Conservation (phyloP, 129 eudicot genomes). For the Helianthus tuberosus region DNA sequence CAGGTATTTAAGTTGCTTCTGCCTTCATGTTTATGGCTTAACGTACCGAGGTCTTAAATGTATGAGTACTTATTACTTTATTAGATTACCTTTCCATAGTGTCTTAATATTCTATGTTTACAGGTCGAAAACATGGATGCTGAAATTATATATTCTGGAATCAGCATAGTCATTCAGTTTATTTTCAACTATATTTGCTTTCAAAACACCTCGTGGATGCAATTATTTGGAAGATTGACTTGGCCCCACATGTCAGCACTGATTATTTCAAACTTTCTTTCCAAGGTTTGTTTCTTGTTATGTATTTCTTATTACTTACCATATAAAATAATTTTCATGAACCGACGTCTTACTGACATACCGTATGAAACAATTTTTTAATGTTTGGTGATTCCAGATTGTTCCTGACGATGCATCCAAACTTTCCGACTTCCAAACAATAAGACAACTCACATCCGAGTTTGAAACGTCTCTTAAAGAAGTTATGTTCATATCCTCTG, state of each 20-base stretch:
- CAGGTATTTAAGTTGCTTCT: constrained; percentile 51
- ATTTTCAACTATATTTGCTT: constrained; percentile 64
- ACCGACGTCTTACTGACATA: background rate
- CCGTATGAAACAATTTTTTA: background rate
- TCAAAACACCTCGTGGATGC: constrained; percentile 76
- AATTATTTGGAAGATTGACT: constrained; percentile 81
- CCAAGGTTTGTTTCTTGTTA: constrained; percentile 61
- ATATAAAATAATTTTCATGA: background rate
- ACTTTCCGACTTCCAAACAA: constrained; percentile 87
- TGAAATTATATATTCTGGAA: constrained; percentile 62
- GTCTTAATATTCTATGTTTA: constrained; percentile 21
- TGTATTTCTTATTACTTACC: constrained; percentile 12
- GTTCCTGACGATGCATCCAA: constrained; percentile 96
- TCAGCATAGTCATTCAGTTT: constrained; percentile 56
- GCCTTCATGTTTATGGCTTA: constrained; percentile 4
- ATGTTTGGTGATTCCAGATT: constrained; percentile 49
- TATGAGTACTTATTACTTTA: background rate
- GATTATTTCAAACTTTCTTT: constrained; percentile 81
- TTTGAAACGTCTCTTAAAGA: constrained; percentile 75
- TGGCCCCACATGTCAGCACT: constrained; percentile 97
- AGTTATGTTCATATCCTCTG: constrained; percentile 64
- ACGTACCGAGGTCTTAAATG: background rate
- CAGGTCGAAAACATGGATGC: constrained; percentile 65
- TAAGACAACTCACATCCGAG: constrained; percentile 61
- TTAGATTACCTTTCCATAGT: background rate